Percentiles rank a stretch among this genome's conserved stretches.
These are phyloP conservation scores for Fusarium avenaceum DNA, from an alignment of 2,329 filamentous ascomycete genomes.

Conservation along the genomic window DNA sequence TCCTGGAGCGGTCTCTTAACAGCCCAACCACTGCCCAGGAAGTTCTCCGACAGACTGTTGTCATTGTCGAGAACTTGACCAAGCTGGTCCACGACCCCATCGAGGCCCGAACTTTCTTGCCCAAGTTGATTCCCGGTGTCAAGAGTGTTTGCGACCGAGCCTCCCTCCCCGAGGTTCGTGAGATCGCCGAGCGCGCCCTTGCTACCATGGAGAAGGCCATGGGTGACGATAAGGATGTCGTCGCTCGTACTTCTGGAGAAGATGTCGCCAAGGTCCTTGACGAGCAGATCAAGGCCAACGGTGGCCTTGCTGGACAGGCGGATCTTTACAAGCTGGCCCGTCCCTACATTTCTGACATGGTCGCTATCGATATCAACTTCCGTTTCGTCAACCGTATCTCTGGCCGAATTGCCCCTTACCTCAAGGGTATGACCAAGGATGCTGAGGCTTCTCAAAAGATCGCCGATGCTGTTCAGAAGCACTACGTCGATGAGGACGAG, in stretches of 20 bases:
- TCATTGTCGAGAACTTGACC: conserved; percentile 97
- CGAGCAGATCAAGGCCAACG: conserved; percentile 78
- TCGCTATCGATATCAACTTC: conserved; percentile 88
- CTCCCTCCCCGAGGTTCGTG: conserved; percentile 93
- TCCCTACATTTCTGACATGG: conserved; percentile 84
- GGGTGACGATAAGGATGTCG: conserved; percentile 74
- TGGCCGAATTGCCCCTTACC: conserved; percentile 78
- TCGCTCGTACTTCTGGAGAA: conserved; percentile 76
- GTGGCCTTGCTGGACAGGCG: conserved; percentile 69
- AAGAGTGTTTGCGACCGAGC: conserved; percentile 89
- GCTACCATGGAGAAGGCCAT: conserved; percentile 95
- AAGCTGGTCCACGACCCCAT: conserved; percentile 96
- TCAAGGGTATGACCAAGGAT: conserved; percentile 76
- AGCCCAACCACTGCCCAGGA: conserved; percentile 92
- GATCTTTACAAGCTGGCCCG: conserved; percentile 77
- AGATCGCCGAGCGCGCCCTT: conserved; percentile 85
- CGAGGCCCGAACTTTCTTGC: conserved; percentile 93
- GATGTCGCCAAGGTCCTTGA: conserved; percentile 83
- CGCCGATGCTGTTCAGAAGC: conserved; percentile 79
- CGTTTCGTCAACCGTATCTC: conserved; percentile 82
- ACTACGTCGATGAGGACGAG: conserved; percentile 86
- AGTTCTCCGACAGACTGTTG: conserved; percentile 93
- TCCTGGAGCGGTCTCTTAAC: conserved; percentile 94
- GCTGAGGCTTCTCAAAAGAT: conserved; percentile 72
- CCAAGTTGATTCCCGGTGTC: conserved; percentile 93